Percentiles rank a stretch among this genome's conserved stretches.
These are phyloP conservation scores for Eimeria sp. DNA, from an alignment of 169 alveolate species.

Conservation along the genomic window DNA sequence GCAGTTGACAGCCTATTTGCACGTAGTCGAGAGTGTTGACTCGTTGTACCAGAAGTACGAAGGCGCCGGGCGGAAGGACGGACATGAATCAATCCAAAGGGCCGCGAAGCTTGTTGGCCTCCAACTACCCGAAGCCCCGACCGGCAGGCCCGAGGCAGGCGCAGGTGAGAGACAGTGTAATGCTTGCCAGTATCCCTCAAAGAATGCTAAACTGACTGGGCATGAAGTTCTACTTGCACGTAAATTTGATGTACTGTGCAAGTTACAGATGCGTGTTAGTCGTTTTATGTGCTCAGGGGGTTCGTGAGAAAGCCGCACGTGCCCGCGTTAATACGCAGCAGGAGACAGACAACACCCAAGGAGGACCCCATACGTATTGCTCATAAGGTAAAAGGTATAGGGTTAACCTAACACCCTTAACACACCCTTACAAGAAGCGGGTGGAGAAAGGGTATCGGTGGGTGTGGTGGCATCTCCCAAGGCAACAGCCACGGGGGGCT, in stretches of 20 bases:
- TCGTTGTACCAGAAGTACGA: conserved; percentile 1
- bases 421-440: neutral
- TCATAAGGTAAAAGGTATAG: neutral
- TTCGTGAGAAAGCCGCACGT: neutral
- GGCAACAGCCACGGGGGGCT: neutral
- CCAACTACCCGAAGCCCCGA: neutral
- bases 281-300: neutral
- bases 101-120: conserved; percentile 55
- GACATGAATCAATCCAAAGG: neutral
- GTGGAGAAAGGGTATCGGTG: neutral
- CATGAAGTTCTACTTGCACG: neutral
- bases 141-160: neutral
- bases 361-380: neutral
- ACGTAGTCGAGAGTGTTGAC: conserved; percentile 15
- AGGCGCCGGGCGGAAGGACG: neutral
- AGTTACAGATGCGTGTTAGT: neutral
- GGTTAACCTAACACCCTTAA: no score
- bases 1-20: conserved; percentile 29
- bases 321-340: neutral
- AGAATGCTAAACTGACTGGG: neutral
- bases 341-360: neutral
- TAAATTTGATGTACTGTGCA: neutral
- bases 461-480: neutral
- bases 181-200: neutral
- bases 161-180: neutral